Base-by-base conservation (phyloP, 140 eudicot species). In the Stevia rebaudiana region DNA sequence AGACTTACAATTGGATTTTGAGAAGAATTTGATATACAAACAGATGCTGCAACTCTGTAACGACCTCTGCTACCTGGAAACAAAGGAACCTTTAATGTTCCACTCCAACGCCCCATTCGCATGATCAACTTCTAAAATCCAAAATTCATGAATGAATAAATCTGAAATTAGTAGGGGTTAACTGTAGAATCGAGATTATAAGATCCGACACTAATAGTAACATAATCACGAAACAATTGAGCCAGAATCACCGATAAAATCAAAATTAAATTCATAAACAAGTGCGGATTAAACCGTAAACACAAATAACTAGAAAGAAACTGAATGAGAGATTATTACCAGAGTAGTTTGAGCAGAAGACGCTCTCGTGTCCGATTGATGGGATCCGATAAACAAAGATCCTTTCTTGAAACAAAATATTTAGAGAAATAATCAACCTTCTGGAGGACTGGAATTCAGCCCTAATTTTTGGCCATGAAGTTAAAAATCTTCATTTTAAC, bases 81-180 rank as follows among this genome's bases (percentile, higher is more conserved):
- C 76, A 88, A 57, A 46, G 86, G 95, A 60, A 92, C 81, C 79
- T 81, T 88, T 76, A 83, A 74, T 61, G 81, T 61, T 36, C 98
- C 94, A 21, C 61, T 78, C 98, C 98, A 92, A 59, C 95, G 94
- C 8, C 80, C 90, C 98, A 92, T 92, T n/a, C n/a, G n/a, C n/a
- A n/a, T n/a, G n/a, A n/a, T n/a, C n/a, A n/a, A n/a, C n/a, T n/a
- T n/a, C n/a, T n/a, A n/a, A n/a, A n/a, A n/a, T n/a, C n/a, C n/a
- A n/a, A n/a, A n/a, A n/a, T n/a, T n/a, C n/a, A n/a, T n/a, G n/a
- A n/a, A n/a, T n/a, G n/a, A n/a, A n/a, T n/a, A 4, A 28, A 4
- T n/a, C 12, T 43, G 8, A 43, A 28, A 18, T 12, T 5, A 6
- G 15, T 43, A 11, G 22, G 4, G 3, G 22, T 15, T 19, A 25